Evolutionary conservation across 1,139 yeast species (phyloP), one percentile per base, ranked within the genome.

Genomic region (Yamadazyma diospyri): DNA sequence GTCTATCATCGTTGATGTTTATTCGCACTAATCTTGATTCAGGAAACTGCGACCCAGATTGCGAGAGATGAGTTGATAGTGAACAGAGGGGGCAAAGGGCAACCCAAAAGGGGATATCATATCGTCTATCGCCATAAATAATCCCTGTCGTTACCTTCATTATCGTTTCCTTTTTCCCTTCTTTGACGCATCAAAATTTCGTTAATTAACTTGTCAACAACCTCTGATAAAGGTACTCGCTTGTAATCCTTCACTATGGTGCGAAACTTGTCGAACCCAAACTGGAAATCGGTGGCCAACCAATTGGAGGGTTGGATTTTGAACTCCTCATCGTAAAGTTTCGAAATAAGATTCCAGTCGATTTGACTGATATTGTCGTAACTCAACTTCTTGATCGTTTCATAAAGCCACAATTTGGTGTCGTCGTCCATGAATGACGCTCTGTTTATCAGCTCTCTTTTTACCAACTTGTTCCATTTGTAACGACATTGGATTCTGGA

Each of bases 401-500:
- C 62, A 40, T 77, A 47, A 31, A 84, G 50, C 84, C 92, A 81
- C 26, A 70, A 48, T 43, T 72, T 71, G 27, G 81, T 78, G 12
- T 60, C 62, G 4, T 59, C 51, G 22, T 67, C 68, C 66, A 81
- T 76, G 21, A 59, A 61, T 15, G 72, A 59, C 4, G 78, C 66
- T 33, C 80, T 64, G 15, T 59, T 61, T 24, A 64, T 53, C 6
- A 79, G 78, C 50, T 71, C 81, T 42, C 85, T 67, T 49, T 78
- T 81, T 34, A 78, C 58, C 7, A 88, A 53, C 56, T 87, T 88
- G 49, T 83, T 82, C 96, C 97, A 89, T 56, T 89, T 89, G 60
- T 89, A 89, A 35, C 97, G 76, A 55, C 97, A 89, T 57, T 89
- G 97, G 43, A 89, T 88, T 44, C 97, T 72, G 1, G 95, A 84